Evolutionary conservation across 2,329 filamentous ascomycete species (phyloP), one percentile per base, ranked within the genome.

Genomic region (Teratosphaeria gauchensis): DNA sequence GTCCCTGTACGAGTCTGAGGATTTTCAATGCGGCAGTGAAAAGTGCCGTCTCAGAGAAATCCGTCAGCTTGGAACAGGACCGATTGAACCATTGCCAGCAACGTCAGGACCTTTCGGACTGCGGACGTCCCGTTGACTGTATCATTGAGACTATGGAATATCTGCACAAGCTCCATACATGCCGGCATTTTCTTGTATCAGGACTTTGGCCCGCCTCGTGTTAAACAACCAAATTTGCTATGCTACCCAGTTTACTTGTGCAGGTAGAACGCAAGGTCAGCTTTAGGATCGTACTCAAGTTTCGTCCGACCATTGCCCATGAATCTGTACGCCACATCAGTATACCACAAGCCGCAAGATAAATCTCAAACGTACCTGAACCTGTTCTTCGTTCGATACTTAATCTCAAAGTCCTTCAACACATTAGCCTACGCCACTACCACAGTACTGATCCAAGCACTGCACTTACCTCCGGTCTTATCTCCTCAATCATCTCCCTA

Each of bases 271-370:
- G 58, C 60, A 42, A 62, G 56, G 35, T 62, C 62, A 28, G 60
- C 60, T 8, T 62, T 35, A 2, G 62, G 60, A 59, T 61, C 62
- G 55, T 62, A 60, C 38, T 60, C 59, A 51, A 54, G 56, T 58
- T 56, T 67, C 1, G 76, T 76, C 61, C 76, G 75, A 1, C 78
- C 78, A 65, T 79, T 80, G 0, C 78, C 78, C 76, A 80, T 74
- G 61, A 79, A 79, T 30, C 56, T 58, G 52, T 12, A 35, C 31
- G 5, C 19, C 28, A 38, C 31, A 21, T 55, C 12, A 38, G 30
- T 12, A 38, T 12, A n/a, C 14, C 2, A 2, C 21, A 6, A 24
- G 6, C 21, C 53, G 16, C 30, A 12, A 16, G 4, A 54, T 31
- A 31, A 24, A 19, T 11, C 53, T 30, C 16, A 8, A 5, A 56